phyloP scores from a whole-genome alignment of 768 basidiomycete genomes.

The Sutorius australiensis region DNA sequence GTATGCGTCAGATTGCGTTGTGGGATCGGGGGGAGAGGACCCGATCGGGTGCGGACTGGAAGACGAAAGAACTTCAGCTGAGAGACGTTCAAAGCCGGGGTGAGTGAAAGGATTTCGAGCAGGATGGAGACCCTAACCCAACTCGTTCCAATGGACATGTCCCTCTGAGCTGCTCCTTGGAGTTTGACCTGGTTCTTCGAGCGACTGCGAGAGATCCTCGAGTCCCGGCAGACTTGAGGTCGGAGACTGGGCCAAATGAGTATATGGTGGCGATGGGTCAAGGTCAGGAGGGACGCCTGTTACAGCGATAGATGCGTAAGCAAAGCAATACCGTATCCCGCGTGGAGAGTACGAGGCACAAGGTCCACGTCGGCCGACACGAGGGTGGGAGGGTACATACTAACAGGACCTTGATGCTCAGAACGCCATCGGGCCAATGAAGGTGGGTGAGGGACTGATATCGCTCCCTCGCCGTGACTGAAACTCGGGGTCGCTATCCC shows the following conservation, averaged over 20 bases:
- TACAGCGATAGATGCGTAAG: neutral
- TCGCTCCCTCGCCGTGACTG: no score
- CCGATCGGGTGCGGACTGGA: neutral
- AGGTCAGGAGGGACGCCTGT: conserved; percentile 7
- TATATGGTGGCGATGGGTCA: conserved; percentile 29
- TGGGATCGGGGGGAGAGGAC: neutral
- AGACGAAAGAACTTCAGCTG: neutral
- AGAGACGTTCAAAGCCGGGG: neutral
- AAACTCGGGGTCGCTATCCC: conserved; percentile 6
- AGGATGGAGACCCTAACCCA: neutral
- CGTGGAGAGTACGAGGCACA: neutral
- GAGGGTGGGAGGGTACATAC: neutral
- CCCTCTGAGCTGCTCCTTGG: conserved; percentile 8
- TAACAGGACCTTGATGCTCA: neutral
- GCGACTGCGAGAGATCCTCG: conserved; percentile 12
- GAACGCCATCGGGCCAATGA: conserved; percentile 4
- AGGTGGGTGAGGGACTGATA: neutral
- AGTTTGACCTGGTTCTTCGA: conserved; percentile 23
- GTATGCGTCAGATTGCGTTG: conserved; percentile 3
- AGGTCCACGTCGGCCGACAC: neutral
- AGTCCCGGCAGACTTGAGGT: neutral
- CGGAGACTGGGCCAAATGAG: neutral
- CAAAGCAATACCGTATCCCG: neutral
- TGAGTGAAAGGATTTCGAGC: neutral
- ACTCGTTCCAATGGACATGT: neutral